These are phyloP conservation scores for Boletus vinaceobasis DNA, from an alignment of 768 basidiomycete species.

Conservation along the genomic window DNA sequence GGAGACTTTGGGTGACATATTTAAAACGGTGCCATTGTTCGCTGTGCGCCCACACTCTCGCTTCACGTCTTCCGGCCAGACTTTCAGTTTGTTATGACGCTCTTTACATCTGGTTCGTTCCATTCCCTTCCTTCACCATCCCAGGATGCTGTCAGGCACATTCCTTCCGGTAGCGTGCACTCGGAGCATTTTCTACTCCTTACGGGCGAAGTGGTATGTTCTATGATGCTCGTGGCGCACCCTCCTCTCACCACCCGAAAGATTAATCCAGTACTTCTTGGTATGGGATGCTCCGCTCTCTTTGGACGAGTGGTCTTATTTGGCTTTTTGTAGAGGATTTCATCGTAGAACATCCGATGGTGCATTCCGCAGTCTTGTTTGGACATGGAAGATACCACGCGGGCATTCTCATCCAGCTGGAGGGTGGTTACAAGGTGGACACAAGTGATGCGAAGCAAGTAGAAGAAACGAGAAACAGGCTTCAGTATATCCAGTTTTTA, in stretches of 20 bases:
- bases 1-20: not conserved
- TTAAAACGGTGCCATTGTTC: not conserved
- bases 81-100: slow-evolving; percentile 2
- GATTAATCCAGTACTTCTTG: slow-evolving; percentile 16
- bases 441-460: slow-evolving; percentile 6
- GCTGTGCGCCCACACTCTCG: not conserved
- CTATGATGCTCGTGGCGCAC: not conserved
- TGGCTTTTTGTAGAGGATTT: slow-evolving; percentile 8
- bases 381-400: slow-evolving; percentile 20
- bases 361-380: slow-evolving; percentile 19
- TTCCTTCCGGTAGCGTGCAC: not conserved
- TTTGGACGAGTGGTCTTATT: not conserved
- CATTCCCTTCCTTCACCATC: not conserved
- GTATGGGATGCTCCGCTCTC: slow-evolving; percentile 2
- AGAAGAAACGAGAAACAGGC: slow-evolving; percentile 10
- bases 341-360: slow-evolving; percentile 13
- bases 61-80: slow-evolving; percentile 12
- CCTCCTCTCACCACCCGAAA: slow-evolving; percentile 3
- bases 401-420: slow-evolving; percentile 16
- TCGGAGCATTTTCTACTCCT: slow-evolving; percentile 10
- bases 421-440: slow-evolving; percentile 8
- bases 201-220: slow-evolving; percentile 18
- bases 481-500: slow-evolving; percentile 7
- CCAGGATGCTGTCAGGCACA: not conserved
- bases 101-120: not conserved